Percentiles rank a stretch among this genome's conserved stretches.
phyloP scores from a whole-genome alignment of 257 asterid genomes.

The Paraleonurus japonicus region DNA sequence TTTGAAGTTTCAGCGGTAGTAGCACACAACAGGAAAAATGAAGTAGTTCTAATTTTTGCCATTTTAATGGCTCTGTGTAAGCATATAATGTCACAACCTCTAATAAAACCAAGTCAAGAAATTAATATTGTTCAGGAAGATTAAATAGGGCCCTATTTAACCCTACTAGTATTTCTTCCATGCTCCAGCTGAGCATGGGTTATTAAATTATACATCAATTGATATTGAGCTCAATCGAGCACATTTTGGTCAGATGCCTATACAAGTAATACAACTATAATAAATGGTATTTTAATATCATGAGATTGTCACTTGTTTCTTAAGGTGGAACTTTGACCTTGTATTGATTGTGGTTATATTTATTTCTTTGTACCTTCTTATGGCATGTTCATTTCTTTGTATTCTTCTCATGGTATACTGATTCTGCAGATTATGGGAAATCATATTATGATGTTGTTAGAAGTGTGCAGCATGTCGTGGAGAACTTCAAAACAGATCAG shows the following conservation, averaged over 20 bases:
- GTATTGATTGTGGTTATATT: conserved; percentile 16
- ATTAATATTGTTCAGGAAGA: conserved; percentile 10
- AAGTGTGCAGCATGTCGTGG: conserved; percentile 72
- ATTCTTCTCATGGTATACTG: conserved; percentile 19
- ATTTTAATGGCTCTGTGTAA: conserved; percentile 8
- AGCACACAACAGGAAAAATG: not conserved
- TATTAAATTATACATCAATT: not conserved
- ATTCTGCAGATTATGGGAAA: conserved; percentile 75
- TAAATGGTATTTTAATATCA: not conserved
- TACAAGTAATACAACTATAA: not conserved
- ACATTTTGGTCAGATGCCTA: not conserved
- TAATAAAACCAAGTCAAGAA: not conserved
- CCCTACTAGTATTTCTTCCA: not conserved
- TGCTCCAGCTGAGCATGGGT: conserved; percentile 18
- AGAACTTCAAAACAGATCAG: conserved; percentile 73
- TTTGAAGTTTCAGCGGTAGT: not conserved
- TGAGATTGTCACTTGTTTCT: conserved; percentile 8
- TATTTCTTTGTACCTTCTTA: conserved; percentile 10
- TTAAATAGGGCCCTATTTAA: not conserved
- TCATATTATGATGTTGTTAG: conserved; percentile 73
- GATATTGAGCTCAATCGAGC: not conserved
- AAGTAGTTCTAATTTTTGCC: not conserved
- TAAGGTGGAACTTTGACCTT: conserved; percentile 11
- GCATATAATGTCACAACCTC: not conserved
- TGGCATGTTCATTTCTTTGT: not conserved